phyloP scores from a whole-genome alignment of 495 filamentous ascomycete genomes.

The Neurospora tetraspora region DNA sequence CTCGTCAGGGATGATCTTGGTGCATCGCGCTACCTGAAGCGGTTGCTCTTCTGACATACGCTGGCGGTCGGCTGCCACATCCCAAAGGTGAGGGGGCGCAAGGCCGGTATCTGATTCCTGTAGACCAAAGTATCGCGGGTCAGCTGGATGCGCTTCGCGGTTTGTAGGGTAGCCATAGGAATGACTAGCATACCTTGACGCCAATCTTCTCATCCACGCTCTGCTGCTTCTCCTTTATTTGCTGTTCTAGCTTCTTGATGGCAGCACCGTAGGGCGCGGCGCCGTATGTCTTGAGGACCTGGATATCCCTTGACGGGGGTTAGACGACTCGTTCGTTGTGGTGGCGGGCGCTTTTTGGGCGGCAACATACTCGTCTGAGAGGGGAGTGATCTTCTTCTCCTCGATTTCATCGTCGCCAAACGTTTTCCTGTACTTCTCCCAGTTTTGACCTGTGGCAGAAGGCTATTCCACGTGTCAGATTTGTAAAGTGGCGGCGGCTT shows the following conservation, averaged over 20 bases:
- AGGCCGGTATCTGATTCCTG: slow-evolving; percentile 98
- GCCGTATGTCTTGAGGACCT: slow-evolving; percentile 98
- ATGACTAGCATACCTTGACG: slow-evolving; percentile 32
- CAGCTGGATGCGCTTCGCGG: background rate
- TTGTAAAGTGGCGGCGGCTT: slow-evolving; percentile 1
- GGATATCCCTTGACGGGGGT: slow-evolving; percentile 68
- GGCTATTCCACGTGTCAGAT: slow-evolving; percentile 39
- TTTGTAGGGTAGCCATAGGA: background rate
- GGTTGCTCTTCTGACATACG: slow-evolving; percentile 98
- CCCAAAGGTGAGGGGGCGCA: slow-evolving; percentile 96
- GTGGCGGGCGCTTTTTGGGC: background rate
- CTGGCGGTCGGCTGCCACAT: slow-evolving; percentile 93
- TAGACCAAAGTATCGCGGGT: slow-evolving; percentile 2
- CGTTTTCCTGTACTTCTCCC: slow-evolving; percentile 98
- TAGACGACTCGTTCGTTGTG: slow-evolving; percentile 25
- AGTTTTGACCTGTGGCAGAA: slow-evolving; percentile 84
- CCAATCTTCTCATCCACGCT: slow-evolving; percentile 98
- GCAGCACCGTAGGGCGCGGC: slow-evolving; percentile 88
- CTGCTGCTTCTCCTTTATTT: slow-evolving; percentile 95
- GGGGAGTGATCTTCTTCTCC: slow-evolving; percentile 98
- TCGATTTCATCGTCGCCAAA: slow-evolving; percentile 93
- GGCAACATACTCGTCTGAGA: slow-evolving; percentile 78
- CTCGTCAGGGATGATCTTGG: slow-evolving; percentile 96
- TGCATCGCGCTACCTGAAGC: slow-evolving; percentile 93
- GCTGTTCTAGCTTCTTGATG: slow-evolving; percentile 91